phyloP scores from a whole-genome alignment of 345 rosid species.

The Euclidium syriacum region DNA sequence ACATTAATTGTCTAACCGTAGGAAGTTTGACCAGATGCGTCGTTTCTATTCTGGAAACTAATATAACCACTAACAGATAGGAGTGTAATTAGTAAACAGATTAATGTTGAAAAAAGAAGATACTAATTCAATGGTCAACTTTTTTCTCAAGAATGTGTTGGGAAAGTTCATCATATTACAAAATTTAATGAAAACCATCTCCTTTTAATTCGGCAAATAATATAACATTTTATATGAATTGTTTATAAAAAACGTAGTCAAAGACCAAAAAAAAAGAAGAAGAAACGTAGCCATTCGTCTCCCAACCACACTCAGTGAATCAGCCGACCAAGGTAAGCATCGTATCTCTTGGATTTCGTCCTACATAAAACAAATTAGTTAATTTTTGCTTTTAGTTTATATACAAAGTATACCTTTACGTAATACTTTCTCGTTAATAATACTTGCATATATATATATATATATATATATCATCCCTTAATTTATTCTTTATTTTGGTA shows the following conservation, averaged over 20 bases:
- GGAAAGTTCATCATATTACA: neutral
- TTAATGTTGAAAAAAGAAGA: neutral
- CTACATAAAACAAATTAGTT: too few species aligned
- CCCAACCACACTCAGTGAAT: neutral
- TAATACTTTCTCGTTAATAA: too few species aligned
- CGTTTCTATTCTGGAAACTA: neutral
- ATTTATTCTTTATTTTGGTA: too few species aligned
- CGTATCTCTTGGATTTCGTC: neutral
- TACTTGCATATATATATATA: too few species aligned
- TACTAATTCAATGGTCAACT: neutral
- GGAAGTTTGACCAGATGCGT: neutral
- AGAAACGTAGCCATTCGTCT: neutral
- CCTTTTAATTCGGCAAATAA: neutral
- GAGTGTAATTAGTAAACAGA: neutral
- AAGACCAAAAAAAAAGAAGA: too few species aligned
- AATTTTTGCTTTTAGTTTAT: too few species aligned
- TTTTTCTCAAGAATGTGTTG: neutral
- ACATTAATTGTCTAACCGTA: neutral
- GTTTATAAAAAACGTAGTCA: too few species aligned
- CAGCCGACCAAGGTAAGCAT: neutral
- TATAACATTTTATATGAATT: neutral
- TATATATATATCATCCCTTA: too few species aligned
- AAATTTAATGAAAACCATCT: neutral
- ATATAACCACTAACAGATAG: neutral
- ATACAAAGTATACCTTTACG: too few species aligned